These are phyloP conservation scores for Byssochlamys sp. DNA, from an alignment of 2,329 filamentous ascomycete genomes.

Conservation along the genomic window DNA sequence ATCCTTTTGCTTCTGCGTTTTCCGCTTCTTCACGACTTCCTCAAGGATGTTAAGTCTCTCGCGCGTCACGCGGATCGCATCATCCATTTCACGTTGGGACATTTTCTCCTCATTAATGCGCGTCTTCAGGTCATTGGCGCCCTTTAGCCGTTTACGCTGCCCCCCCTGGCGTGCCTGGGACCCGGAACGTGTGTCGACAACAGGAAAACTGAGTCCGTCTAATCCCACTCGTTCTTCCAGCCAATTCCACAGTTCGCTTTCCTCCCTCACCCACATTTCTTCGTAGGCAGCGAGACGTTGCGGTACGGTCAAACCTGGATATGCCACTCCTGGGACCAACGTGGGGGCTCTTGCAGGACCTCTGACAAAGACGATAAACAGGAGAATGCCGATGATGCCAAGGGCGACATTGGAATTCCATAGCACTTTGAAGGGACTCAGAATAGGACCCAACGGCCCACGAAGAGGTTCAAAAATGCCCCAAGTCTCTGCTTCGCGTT, in stretches of 20 bases:
- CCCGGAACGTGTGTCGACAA: constrained; percentile 13
- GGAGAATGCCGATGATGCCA: constrained; percentile 59
- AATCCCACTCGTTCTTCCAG: constrained; percentile 75
- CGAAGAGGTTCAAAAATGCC: constrained; percentile 72
- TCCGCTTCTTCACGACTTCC: constrained; percentile 56
- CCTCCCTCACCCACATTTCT: constrained; percentile 81
- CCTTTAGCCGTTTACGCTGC: constrained; percentile 21
- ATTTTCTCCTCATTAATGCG: constrained; percentile 57
- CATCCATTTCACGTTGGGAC: constrained; percentile 62
- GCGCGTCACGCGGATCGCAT: constrained; percentile 78
- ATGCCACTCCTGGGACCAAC: constrained; percentile 28
- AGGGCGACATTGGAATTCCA: constrained; percentile 70
- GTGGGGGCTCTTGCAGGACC: constrained; percentile 23
- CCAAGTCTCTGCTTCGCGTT: constrained; percentile 51
- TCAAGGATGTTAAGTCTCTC: constrained; percentile 71
- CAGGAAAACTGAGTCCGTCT: constrained; percentile 42
- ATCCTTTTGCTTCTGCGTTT: constrained; percentile 15
- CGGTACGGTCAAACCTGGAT: constrained; percentile 38
- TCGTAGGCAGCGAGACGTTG: constrained; percentile 77
- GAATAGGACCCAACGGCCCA: constrained; percentile 57
- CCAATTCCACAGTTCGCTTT: constrained; percentile 87
- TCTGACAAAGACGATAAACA: constrained; percentile 67
- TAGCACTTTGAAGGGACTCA: constrained; percentile 60
- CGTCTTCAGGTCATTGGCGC: constrained; percentile 42
- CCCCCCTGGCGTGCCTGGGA: constrained; percentile 36